Conservation (phyloP, 1,284 basidiomycete species). For the Sporisorium graminicola region DNA sequence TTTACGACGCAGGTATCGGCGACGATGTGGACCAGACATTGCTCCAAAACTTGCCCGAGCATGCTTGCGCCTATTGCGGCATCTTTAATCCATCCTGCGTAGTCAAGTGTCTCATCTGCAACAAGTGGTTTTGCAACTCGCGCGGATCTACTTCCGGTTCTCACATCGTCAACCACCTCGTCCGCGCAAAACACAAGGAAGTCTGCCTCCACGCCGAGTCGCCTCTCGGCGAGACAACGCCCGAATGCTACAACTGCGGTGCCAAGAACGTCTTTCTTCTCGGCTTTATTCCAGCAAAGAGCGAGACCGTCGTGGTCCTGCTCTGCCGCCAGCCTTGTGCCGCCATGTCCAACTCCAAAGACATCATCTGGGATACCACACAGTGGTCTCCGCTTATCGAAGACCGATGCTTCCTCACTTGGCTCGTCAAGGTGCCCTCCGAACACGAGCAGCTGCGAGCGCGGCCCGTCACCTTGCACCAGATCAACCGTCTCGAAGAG, state of each 20-base stretch:
- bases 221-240: constrained; percentile 94
- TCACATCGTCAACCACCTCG: constrained; percentile 98
- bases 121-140: constrained; percentile 99
- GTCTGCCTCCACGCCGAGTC: constrained; percentile 95
- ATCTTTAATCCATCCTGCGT: constrained; percentile 97
- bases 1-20: constrained; percentile 12
- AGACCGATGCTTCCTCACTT: constrained; percentile 96
- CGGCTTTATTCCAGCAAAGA: constrained; percentile 98
- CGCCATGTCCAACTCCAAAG: constrained; percentile 85
- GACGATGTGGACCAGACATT: constrained; percentile 23
- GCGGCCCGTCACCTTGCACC: constrained; percentile 93
- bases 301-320: constrained; percentile 98
- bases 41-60: constrained; percentile 45
- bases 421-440: constrained; percentile 96
- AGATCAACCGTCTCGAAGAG: constrained; percentile 97
- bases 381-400: constrained; percentile 99
- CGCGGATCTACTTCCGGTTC: constrained; percentile 92
- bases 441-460: constrained; percentile 95
- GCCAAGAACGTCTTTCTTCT: constrained; percentile 99
- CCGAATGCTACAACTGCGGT: constrained; percentile 97
- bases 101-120: constrained; percentile 94
- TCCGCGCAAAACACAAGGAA: constrained; percentile 98
- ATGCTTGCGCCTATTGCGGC: constrained; percentile 81
- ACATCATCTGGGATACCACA: constrained; percentile 97
- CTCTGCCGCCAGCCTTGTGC: constrained; percentile 99